Base-by-base conservation (phyloP, 2,329 filamentous ascomycete genomes). In the Pseudogymnoascus sp. region DNA sequence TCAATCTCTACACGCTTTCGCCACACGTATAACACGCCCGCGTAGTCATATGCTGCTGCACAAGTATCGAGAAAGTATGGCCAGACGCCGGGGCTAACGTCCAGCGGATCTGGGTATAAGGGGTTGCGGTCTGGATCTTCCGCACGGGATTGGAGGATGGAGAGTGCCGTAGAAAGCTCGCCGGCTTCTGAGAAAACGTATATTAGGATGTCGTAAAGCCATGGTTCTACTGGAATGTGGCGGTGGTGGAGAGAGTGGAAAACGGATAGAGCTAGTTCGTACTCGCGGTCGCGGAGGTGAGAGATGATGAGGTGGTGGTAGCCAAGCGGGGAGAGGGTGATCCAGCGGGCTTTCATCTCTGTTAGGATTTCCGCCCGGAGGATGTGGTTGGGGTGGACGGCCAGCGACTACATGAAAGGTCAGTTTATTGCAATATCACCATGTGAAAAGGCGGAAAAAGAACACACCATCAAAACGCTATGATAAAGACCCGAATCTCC, bases 301-400 rank as follows among this genome's bases (percentile, higher is more conserved):
- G 91, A 91, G 8, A 91, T 76, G 1, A 88, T 82, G 17, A 95
- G 79, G 70, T 83, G 84, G 68, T 89, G 84, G 71, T 83, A 83
- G 7, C 86, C 88, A 5, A 81, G 78, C 9, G 80, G 81, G 42
- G 80, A 84, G 7, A 90, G 76, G 7, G 78, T 76, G 60, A 89
- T 81, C 89, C 91, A 96, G 65, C 84, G 81, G 62, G 84, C 80
- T 69, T 84, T 84, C 88, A 94, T 91, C 62, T 87, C 86, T 61
- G 84, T 77, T 39, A 97, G 77, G 3, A 96, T 80, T 36, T 87
- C 80, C 61, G 84, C 82, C 36, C 92, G 86, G 25, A 94, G 77
- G 5, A 91, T 67, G 68, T 95, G 93, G 74, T 97, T 90, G 0
- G 93, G 91, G 72, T 97, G 94, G 7, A 94, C 84, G 0, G 90